Evolutionary conservation across 2,329 filamentous ascomycete genomes (phyloP).

Genomic region (Balansia obtecta): DNA sequence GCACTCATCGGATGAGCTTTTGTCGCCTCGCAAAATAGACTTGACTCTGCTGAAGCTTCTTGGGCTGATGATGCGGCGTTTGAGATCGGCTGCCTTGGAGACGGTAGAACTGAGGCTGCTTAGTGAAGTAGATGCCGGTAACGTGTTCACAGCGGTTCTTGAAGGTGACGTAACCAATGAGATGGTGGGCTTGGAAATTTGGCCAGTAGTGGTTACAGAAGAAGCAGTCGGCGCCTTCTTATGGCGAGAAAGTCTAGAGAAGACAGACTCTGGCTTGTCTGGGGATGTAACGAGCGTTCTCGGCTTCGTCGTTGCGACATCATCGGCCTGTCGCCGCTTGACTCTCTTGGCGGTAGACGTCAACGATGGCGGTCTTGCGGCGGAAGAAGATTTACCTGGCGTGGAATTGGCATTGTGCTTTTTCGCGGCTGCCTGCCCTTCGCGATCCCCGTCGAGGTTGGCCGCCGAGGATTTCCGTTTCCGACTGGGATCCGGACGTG

Average conservation of each 20-base stretch:
- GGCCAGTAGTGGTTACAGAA: slow-evolving; percentile 43
- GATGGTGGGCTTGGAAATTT: slow-evolving; percentile 16
- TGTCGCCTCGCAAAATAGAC: slow-evolving; percentile 40
- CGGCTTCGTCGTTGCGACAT: slow-evolving; percentile 54
- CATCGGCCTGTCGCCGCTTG: slow-evolving; percentile 55
- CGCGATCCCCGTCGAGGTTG: slow-evolving; percentile 17
- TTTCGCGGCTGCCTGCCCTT: slow-evolving; percentile 10
- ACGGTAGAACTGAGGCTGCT: slow-evolving; percentile 18
- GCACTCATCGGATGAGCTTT: slow-evolving; percentile 21
- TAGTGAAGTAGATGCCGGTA: slow-evolving; percentile 32
- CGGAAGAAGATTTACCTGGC: slow-evolving; percentile 8
- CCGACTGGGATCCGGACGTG: slow-evolving; percentile 21
- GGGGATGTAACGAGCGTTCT: slow-evolving; percentile 31
- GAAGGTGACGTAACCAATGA: slow-evolving; percentile 30
- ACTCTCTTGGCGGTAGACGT: slow-evolving; percentile 50
- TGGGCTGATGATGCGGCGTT: slow-evolving; percentile 32
- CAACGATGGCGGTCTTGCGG: slow-evolving; percentile 1
- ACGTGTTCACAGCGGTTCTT: slow-evolving; percentile 29
- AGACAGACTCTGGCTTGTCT: slow-evolving; percentile 33
- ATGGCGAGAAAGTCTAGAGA: slow-evolving; percentile 57
- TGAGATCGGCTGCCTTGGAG: slow-evolving; percentile 21
- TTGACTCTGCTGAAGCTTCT: slow-evolving; percentile 43
- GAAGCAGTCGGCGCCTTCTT: slow-evolving; percentile 44
- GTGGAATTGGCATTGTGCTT: slow-evolving; percentile 13
- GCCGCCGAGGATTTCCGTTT: slow-evolving; percentile 22